Evolutionary conservation across 176 grass and related monocot genomes (phyloP).

Genomic region (Cocos nucifera): DNA sequence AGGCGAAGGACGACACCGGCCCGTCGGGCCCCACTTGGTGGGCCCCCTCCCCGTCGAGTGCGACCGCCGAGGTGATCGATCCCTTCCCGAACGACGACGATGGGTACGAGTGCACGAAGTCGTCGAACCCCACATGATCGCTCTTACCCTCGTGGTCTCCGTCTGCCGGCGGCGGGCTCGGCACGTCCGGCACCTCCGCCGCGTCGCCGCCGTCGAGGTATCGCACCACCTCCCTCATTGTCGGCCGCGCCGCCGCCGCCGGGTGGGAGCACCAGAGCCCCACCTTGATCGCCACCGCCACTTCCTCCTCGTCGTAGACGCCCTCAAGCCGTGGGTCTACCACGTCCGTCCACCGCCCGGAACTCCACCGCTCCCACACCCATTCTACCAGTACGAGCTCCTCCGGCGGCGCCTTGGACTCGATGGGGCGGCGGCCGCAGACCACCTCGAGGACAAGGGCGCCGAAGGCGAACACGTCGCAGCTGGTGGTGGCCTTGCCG

Average conservation of each 20-base stretch:
- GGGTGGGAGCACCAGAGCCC: conserved; percentile 69
- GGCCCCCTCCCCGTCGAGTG: background rate
- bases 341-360: conserved; percentile 30
- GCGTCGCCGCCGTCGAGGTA: conserved; percentile 55
- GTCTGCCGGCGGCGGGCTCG: conserved; percentile 12
- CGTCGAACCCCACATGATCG: conserved; percentile 39
- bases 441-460: conserved; percentile 67
- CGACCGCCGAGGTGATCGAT: background rate
- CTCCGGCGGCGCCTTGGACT: conserved; percentile 40
- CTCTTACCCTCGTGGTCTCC: conserved; percentile 19
- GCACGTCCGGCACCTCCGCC: conserved; percentile 40
- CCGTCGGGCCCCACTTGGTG: background rate
- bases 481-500: conserved; percentile 44
- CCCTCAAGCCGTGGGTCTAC: conserved; percentile 51
- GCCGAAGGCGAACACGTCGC: conserved; percentile 80
- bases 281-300: conserved; percentile 39
- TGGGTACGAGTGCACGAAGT: conserved; percentile 76
- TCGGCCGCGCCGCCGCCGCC: conserved; percentile 26
- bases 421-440: conserved; percentile 55
- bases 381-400: conserved; percentile 62
- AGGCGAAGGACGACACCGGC: conserved; percentile 31
- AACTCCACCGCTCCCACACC: conserved; percentile 61
- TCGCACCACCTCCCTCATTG: conserved; percentile 61
- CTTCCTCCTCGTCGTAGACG: conserved; percentile 34
- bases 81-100: conserved; percentile 60